Evolutionary conservation across 1,284 basidiomycete species (phyloP), one percentile per base, ranked within the genome.

Genomic region (Schizophyllum commune): DNA sequence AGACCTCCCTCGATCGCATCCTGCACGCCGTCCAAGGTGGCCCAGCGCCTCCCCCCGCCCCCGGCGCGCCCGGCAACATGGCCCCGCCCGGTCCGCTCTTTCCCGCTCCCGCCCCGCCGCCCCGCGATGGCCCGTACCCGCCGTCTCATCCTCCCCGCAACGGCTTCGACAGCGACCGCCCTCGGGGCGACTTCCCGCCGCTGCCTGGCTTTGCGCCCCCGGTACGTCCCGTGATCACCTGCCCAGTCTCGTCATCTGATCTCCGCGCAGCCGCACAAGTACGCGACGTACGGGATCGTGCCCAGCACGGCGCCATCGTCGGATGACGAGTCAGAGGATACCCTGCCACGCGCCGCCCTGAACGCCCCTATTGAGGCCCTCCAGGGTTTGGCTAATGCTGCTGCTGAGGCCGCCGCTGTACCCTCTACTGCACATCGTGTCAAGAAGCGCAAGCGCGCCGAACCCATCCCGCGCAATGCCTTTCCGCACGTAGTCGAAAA

Each of bases 351-450:
- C 51, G 83, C 89, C 27, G 84, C 88, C 39, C 77, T 96, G 65
- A 92, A 91, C 64, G 93, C 94, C 0, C 94, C 94, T 0, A 96
- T 96, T 62, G 94, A 96, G 71, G 94, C 94, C 4, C 77, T 96
- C 34, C 91, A 96, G 70, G 92, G 93, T 1, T 79, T 96, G 55
- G 94, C 94, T 13, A 96, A 96, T 71, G 94, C 94, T 1, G 94
- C 94, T 4, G 94, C 92, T 22, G 93, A 95, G 72, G 91, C 94
- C 1, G 93, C 94, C 0, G 89, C 91, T 4, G 89, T 81, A 1
- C 83, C 91, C 1, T 76, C 77, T 53, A 68, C 75, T 6, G 66
- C 69, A 59, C 67, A 78, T 22, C 65, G 91, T 66, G 86, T 91
- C 55, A 91, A 88, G 77, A 95, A 95, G 73, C 86, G 92, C 64